phyloP scores from a whole-genome alignment of 2,329 filamentous ascomycete genomes.

The Zymoseptoria ardabiliae region DNA sequence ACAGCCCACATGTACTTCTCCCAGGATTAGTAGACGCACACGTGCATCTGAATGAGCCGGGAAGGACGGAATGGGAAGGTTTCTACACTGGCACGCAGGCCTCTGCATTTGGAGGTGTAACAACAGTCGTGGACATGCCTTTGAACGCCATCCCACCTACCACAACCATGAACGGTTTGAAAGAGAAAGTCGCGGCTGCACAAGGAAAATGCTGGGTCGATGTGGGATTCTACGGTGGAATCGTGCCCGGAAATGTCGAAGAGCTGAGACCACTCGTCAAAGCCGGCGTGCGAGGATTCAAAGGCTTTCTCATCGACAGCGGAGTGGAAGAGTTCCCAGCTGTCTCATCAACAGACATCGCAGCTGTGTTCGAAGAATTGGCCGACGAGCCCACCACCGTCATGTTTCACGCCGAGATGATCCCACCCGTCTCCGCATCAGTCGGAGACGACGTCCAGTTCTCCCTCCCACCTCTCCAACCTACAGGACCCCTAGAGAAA shows the following conservation, averaged over 20 bases:
- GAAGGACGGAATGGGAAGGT: conserved; percentile 95
- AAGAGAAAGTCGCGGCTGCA: conserved; percentile 79
- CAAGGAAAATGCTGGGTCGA: conserved; percentile 92
- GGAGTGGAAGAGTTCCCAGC: conserved; percentile 96
- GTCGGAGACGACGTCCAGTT: conserved; percentile 69
- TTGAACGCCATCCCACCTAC: conserved; percentile 95
- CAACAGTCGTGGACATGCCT: conserved; percentile 96
- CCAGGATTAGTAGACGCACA: conserved; percentile 94
- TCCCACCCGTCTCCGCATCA: conserved; percentile 74
- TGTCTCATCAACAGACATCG: conserved; percentile 71
- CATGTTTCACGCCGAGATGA: conserved; percentile 99
- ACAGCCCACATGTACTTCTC: conserved; percentile 76
- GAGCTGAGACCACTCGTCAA: conserved; percentile 75
- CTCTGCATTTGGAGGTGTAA: conserved; percentile 91
- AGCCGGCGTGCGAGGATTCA: conserved; percentile 87
- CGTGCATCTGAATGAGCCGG: conserved; percentile 95
- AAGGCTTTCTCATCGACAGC: conserved; percentile 94
- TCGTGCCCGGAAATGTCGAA: conserved; percentile 79
- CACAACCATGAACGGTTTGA: conserved; percentile 73
- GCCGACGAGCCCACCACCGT: conserved; percentile 78
- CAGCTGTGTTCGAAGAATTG: conserved; percentile 70
- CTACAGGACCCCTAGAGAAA: conserved; percentile 62
- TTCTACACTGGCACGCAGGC: conserved; percentile 93
- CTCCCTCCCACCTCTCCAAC: conserved; percentile 59
- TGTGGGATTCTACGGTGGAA: conserved; percentile 94